Evolutionary conservation across 257 asterid species (phyloP).

Genomic region (Dorcoceras hygrometricum): DNA sequence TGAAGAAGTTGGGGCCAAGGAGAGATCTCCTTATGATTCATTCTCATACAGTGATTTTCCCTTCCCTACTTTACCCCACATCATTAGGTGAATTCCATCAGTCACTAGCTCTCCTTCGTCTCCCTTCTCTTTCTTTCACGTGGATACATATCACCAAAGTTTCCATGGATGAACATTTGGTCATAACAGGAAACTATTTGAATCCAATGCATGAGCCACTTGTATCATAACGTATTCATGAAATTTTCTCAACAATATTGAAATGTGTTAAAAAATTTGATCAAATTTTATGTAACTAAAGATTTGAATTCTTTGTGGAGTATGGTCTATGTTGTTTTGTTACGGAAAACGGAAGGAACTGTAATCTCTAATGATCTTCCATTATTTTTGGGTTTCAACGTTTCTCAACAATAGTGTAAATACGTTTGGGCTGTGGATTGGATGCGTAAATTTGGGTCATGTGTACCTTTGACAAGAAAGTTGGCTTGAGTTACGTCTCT

Average conservation of each 20-base stretch:
- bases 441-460: neutral
- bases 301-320: neutral
- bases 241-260: neutral
- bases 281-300: neutral
- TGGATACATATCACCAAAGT: neutral
- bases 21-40: constrained; percentile 76
- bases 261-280: neutral
- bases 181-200: too few species aligned
- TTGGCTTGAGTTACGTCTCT: neutral
- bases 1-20: constrained; percentile 75
- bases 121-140: constrained; percentile 7
- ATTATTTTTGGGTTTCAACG: too few species aligned
- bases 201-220: neutral
- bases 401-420: too few species aligned
- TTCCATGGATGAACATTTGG: neutral
- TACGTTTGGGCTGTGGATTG: neutral
- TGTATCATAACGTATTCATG: neutral
- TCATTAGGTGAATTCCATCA: constrained; percentile 48
- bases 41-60: constrained; percentile 68
- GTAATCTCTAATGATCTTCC: neutral
- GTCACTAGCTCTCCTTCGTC: neutral
- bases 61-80: constrained; percentile 64
- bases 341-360: neutral
- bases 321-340: neutral
- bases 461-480: neutral